phyloP scores from a whole-genome alignment of 2,329 filamentous ascomycete species.

The Pyrenophora graminea region DNA sequence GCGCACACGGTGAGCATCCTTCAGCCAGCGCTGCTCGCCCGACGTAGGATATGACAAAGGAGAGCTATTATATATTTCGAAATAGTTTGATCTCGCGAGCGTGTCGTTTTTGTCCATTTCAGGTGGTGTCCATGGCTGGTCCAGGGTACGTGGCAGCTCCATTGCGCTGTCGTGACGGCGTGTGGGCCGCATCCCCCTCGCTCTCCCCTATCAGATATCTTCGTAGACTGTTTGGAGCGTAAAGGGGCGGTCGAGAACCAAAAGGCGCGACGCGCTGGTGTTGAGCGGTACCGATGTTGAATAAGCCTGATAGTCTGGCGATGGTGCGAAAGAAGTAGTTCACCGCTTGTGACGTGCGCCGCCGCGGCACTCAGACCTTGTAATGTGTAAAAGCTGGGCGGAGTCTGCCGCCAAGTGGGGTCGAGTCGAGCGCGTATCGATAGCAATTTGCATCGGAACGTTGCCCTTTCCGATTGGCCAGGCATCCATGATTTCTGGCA shows the following conservation, averaged over 20 bases:
- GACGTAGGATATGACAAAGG: constrained; percentile 14
- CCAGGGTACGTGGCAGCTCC: constrained; percentile 25
- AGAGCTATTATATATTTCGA: constrained; percentile 23
- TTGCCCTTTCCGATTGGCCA: constrained; percentile 21
- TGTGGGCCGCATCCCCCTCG: constrained; percentile 20
- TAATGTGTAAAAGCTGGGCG: constrained; percentile 2
- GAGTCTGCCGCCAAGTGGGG: constrained; percentile 2
- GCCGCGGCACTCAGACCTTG: constrained; percentile 1
- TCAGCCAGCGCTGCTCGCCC: constrained; percentile 15
- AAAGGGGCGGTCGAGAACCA: background rate
- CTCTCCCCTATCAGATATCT: constrained; percentile 5
- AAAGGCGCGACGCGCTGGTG: constrained; percentile 1
- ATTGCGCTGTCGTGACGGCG: constrained; percentile 21
- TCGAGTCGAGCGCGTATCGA: constrained; percentile 5
- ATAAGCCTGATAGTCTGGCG: background rate
- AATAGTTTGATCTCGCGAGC: constrained; percentile 22
- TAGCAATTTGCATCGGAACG: constrained; percentile 10
- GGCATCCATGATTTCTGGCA: constrained; percentile 17
- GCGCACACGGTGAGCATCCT: background rate
- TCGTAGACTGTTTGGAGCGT: background rate
- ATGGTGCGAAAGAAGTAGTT: constrained; percentile 3
- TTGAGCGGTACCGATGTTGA: background rate
- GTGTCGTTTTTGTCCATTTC: constrained; percentile 24
- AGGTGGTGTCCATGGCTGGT: constrained; percentile 40
- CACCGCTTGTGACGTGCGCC: constrained; percentile 10